Base-by-base conservation (phyloP, 2,329 filamentous ascomycete genomes). In the Penicillium vulpinum region DNA sequence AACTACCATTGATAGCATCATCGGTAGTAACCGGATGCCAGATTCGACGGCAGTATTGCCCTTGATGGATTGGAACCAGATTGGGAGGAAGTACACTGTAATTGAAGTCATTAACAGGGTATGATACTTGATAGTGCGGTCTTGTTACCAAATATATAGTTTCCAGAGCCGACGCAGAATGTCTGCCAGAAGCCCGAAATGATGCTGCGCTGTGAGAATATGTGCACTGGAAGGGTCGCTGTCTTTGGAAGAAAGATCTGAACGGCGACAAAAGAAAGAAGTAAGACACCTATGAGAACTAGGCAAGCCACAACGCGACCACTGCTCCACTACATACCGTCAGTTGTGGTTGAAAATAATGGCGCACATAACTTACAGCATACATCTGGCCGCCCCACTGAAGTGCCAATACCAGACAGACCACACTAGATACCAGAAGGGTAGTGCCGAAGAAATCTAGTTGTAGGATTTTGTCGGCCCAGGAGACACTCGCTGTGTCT, bases 371-470 rank as follows among this genome's bases (percentile, higher is more conserved):
- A 13, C 40, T 13, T 28, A 43, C 40, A 29, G 54, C 43, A 28
- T 68, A 68, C 0, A 44, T 57, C 4, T 59, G 55, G 0, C 66
- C 65, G 8, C 65, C 67, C 66, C 66, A 69, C 35, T 69, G 62
- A 5, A 68, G 48, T 4, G 65, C 67, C 4, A 68, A 48, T 8
- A 67, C 21, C 1, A 69, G 58, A 22, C 63, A 68, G n/a, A 68
- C 49, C 16, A 67, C 59, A 5, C 54, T 54, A 1, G 65, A 60
- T 7, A 67, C 54, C 51, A 76, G 68, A 21, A 76, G 59, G 21
- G 70, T 52, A 8, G 63, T 71, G 3, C 76, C 76, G 21, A 75
- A 56, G 2, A 71, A 64, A 56, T 78, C 75, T 8, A 78, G 67
- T 43, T 72, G 69, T 10, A 74, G 66, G n/a, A 84, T 47, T 13